phyloP scores from a whole-genome alignment of 2,329 filamentous ascomycete genomes.

The Tolypocladium pustulatum region DNA sequence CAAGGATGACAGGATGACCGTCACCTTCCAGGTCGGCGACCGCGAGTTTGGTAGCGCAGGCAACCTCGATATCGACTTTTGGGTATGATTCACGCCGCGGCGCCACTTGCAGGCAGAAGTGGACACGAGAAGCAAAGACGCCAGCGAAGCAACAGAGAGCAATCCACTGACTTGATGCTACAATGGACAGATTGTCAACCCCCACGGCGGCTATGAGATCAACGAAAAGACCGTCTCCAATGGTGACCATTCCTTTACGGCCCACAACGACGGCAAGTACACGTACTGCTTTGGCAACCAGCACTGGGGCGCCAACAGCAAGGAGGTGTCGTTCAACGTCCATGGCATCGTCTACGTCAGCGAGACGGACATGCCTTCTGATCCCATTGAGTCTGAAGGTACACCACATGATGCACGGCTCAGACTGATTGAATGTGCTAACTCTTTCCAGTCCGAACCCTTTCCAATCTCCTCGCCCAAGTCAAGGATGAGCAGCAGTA shows the following conservation, averaged over 20 bases:
- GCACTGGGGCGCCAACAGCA: constrained; percentile 90
- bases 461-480: constrained; percentile 77
- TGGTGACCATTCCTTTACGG: constrained; percentile 88
- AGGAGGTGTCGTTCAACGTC: constrained; percentile 98
- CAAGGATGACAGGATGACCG: constrained; percentile 94
- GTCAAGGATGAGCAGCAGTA: constrained; percentile 98
- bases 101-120: neutral
- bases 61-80: constrained; percentile 95
- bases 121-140: neutral
- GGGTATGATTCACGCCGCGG: constrained; percentile 49
- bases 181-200: constrained; percentile 60
- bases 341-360: constrained; percentile 97
- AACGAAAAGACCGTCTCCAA: constrained; percentile 75
- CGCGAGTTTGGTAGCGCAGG: constrained; percentile 90
- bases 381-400: constrained; percentile 89
- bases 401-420: constrained; percentile 13
- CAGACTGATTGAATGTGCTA: neutral
- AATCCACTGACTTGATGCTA: constrained; percentile 1
- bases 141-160: neutral
- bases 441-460: constrained; percentile 53
- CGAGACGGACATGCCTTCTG: constrained; percentile 71
- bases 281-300: constrained; percentile 99
- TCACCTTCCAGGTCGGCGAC: constrained; percentile 96
- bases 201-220: constrained; percentile 62
- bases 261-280: constrained; percentile 77